Evolutionary conservation across 2,329 filamentous ascomycete species (phyloP), one percentile per base, ranked within the genome.

Genomic region (Alternaria gansuensis): DNA sequence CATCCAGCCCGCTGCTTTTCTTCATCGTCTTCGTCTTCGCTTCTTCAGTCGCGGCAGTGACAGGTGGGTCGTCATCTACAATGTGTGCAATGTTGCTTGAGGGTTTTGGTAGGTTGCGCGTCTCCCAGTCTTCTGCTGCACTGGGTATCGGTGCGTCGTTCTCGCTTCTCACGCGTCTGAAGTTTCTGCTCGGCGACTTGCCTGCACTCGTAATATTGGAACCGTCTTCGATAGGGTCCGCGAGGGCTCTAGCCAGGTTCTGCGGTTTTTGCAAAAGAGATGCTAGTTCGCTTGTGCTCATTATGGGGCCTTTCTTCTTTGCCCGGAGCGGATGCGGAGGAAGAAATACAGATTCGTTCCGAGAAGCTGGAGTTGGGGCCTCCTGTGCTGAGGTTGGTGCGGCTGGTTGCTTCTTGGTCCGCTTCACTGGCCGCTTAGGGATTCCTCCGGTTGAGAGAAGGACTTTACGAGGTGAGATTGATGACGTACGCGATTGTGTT

Each of bases 121-220:
- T 58, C 39, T 74, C 74, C 75, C 75, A 76, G 7, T 67, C 67
- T 2, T 67, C 65, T 34, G 67, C 67, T 11, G 65, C 62, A 23
- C 67, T 71, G 2, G 74, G 72, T 14, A 76, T 73, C 0, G 72
- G 71, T 2, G 73, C 71, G 33, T 77, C 74, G 41, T 75, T 77
- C 31, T 69, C 72, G 46, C 70, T 73, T 24, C 68, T 57, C 1
- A 74, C 68, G 33, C 75, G 73, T 28, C 67, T 57, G 44, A 75
- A 71, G 9, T 59, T 65, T 40, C 68, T 64, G 10, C 52, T 58
- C 1, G 66, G 63, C 3, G 59, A 51, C 43, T 59, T 64, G n/a
- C 24, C 28, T 7, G 53, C 43, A 3, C 10, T 29, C 5, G 41
- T 49, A 4, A 37, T 24, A 8, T 57, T 56, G 5, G 46, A 26